phyloP scores from a whole-genome alignment of 139 green algal genomes.

The Dunaliella sp. region DNA sequence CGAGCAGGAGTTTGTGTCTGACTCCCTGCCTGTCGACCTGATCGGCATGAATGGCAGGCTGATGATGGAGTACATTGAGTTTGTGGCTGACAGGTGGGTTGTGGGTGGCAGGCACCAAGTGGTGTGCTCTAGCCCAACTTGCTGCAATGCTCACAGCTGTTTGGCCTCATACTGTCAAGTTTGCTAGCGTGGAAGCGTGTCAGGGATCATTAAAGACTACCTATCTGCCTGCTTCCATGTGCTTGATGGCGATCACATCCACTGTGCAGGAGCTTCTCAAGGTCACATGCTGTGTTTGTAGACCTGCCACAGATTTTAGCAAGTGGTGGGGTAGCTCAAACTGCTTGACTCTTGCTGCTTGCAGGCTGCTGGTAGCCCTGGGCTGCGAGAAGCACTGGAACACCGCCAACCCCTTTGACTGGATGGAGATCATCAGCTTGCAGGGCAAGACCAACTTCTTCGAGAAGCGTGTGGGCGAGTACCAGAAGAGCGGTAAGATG shows the following conservation, averaged over 20 bases:
- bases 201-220: too few relatives aligned
- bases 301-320: background rate
- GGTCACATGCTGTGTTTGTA: background rate
- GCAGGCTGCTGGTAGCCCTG: constrained; percentile 24
- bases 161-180: too few relatives aligned
- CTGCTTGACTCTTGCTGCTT: background rate
- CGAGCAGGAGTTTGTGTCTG: constrained; percentile 94
- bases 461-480: constrained; percentile 91
- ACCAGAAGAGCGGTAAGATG: constrained; percentile 83
- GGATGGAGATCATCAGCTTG: constrained; percentile 85
- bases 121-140: too few relatives aligned
- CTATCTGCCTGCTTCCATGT: too few relatives aligned
- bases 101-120: too few relatives aligned
- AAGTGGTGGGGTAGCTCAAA: background rate
- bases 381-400: constrained; percentile 68
- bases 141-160: too few relatives aligned
- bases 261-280: background rate
- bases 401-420: constrained; percentile 84
- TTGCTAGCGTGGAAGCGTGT: too few relatives aligned
- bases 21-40: constrained; percentile 83
- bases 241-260: too few relatives aligned
- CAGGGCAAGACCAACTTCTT: constrained; percentile 97
- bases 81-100: constrained; percentile 57
- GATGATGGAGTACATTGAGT: constrained; percentile 93
- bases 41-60: constrained; percentile 85